Evolutionary conservation across 192 early-diverging fungal genomes (phyloP).

Genomic region (Podila verticillata): DNA sequence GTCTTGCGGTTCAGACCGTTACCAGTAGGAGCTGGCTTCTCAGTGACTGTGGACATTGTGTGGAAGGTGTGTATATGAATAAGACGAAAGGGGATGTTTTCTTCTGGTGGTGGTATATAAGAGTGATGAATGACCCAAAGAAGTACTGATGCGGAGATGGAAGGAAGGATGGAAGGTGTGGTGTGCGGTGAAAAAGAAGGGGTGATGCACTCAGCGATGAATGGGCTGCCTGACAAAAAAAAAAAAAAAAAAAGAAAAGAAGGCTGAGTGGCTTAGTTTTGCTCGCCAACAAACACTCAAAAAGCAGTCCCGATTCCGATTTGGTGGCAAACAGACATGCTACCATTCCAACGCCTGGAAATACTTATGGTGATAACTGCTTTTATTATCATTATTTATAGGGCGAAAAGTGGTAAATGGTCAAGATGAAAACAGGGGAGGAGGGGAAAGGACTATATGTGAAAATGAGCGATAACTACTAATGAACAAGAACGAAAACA

Average conservation of each 20-base stretch:
- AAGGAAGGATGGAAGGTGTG: too few species aligned
- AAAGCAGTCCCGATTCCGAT: neutral
- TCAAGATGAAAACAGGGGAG: neutral
- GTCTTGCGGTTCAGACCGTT: constrained; percentile 45
- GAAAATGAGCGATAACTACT: neutral
- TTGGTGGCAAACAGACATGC: neutral
- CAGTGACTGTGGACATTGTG: constrained; percentile 31
- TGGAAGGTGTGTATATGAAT: neutral
- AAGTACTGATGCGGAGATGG: neutral
- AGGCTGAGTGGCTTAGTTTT: neutral
- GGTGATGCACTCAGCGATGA: constrained; percentile 1
- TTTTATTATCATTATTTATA: neutral
- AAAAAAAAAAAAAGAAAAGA: constrained; percentile 18
- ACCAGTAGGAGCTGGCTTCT: constrained; percentile 62
- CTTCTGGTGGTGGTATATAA: constrained; percentile 4
- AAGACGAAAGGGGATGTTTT: neutral
- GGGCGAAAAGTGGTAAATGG: neutral
- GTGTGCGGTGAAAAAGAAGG: neutral
- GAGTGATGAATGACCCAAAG: neutral
- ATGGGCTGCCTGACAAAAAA: neutral
- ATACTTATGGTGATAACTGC: too few species aligned
- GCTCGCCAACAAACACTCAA: neutral
- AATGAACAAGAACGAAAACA: neutral
- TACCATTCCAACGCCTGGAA: neutral
- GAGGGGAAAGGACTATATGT: neutral